These are phyloP conservation scores for Trypanosoma rangeli DNA, from an alignment of 208 protist species.

Conservation along the genomic window DNA sequence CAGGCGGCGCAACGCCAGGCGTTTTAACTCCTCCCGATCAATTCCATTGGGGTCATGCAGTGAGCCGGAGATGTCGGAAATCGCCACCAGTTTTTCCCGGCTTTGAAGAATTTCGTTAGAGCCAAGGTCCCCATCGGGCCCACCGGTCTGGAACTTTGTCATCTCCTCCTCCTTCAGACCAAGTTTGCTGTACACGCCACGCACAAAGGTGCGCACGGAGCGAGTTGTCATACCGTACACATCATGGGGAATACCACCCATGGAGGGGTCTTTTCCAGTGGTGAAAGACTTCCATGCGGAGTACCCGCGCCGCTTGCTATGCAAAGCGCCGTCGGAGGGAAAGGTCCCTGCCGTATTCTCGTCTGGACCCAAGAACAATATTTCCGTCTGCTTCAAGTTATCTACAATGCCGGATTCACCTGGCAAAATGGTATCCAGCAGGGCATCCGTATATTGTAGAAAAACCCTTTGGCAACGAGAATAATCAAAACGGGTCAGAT, in stretches of 20 bases:
- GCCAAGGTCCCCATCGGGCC: conserved; percentile 96
- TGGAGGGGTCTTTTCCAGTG: conserved; percentile 92
- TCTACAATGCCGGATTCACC: conserved; percentile 81
- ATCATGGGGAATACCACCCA: conserved; percentile 96
- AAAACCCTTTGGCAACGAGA: conserved; percentile 81
- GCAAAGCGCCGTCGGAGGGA: conserved; percentile 62
- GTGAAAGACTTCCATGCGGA: conserved; percentile 96
- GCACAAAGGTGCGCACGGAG: conserved; percentile 93
- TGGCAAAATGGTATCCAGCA: conserved; percentile 93
- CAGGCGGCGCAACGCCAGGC: conserved; percentile 75
- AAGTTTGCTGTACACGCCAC: conserved; percentile 86
- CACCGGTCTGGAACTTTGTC: conserved; percentile 96
- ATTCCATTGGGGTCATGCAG: conserved; percentile 93
- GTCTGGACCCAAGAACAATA: conserved; percentile 96
- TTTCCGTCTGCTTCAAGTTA: conserved; percentile 79
- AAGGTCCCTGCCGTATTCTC: conserved; percentile 93
- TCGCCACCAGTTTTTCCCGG: conserved; percentile 90
- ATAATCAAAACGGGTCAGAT: conserved; percentile 74
- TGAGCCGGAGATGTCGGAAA: conserved; percentile 94
- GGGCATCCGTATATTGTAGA: conserved; percentile 93
- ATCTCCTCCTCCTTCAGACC: conserved; percentile 81
- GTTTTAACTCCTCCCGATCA: conserved; percentile 82
- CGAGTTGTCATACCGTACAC: conserved; percentile 96
- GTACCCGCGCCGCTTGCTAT: conserved; percentile 86
- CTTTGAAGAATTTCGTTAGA: conserved; percentile 95